These are phyloP conservation scores for Niebla homalea DNA, from an alignment of 495 filamentous ascomycete species.

Conservation along the genomic window DNA sequence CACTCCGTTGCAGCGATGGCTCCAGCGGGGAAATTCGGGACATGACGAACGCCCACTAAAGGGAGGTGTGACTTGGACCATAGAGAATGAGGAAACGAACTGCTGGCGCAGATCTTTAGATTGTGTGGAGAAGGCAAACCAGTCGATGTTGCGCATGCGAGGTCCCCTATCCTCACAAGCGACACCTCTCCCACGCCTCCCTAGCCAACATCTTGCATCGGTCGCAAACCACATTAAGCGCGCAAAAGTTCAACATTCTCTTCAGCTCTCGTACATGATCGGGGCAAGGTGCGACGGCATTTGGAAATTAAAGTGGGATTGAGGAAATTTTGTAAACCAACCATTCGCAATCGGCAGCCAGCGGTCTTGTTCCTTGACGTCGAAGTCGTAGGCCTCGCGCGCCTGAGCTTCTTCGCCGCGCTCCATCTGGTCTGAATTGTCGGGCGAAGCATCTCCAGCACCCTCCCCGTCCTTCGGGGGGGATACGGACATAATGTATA, in stretches of 20 bases:
- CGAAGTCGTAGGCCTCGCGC: constrained; percentile 77
- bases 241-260: constrained; percentile 24
- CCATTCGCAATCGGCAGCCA: constrained; percentile 99
- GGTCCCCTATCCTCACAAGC: constrained; percentile 25
- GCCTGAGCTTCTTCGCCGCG: constrained; percentile 49
- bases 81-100: constrained; percentile 24
- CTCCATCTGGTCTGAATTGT: constrained; percentile 53
- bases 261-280: constrained; percentile 20
- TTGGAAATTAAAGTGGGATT: constrained; percentile 30
- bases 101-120: constrained; percentile 26
- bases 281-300: constrained; percentile 37
- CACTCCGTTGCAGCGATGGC: constrained; percentile 12
- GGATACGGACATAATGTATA: constrained; percentile 86
- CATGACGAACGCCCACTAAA: constrained; percentile 24
- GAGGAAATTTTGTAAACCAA: constrained; percentile 40
- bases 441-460: constrained; percentile 83
- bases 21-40: constrained; percentile 31
- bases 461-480: constrained; percentile 88
- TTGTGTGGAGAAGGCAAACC: constrained; percentile 18
- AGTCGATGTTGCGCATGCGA: constrained; percentile 21
- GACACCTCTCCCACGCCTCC: constrained; percentile 35
- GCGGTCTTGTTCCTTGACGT: constrained; percentile 99
- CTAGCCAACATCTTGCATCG: constrained; percentile 18
- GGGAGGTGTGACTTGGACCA: constrained; percentile 22
- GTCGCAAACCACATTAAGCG: constrained; percentile 28